Base-by-base conservation (phyloP, 2,329 filamentous ascomycete genomes). In the Cordyceps fumosorosea region DNA sequence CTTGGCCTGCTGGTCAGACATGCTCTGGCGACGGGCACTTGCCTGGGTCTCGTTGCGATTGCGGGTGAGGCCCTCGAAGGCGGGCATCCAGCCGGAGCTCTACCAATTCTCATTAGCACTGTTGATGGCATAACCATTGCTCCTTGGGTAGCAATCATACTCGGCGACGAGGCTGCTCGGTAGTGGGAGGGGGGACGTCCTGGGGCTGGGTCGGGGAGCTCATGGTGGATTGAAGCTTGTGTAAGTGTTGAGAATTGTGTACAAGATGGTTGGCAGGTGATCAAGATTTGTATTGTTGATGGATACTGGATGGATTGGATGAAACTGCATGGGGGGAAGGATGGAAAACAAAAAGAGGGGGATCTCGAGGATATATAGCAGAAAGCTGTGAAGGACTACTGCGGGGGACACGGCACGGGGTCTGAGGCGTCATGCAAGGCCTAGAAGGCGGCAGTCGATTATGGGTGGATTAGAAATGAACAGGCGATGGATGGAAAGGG, bases 51-150 rank as follows among this genome's bases (percentile, higher is more conserved):
- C 71, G 59, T 78, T 69, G 56, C 81, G 78, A 72, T 84, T 84
- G 62, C 81, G 78, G 64, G 79, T 74, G 1, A 86, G 78, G 14
- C 77, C 74, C 5, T 82, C 78, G 70, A 84, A 86, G 57, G 72
- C 69, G 26, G 75, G 75, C 67, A 81, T 73, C 54, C 79, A 76
- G 53, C 77, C 74, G 8, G 80, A 81, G 68, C 78, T 79, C 77
- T 80, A 62, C 32, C 16, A 18, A n/a, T 48, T 3, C 22, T 11
- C 24, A 29, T 56, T 47, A 62, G 52, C 14, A 32, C 1, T 3
- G 6, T 20, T 20, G 22, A 20, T 12, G n/a, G 5, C 22, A 18
- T 18, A 3, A 24, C 26, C 1, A 20, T 20, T 2, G 6, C 20
- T n/a, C 16, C 18, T 3, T 2, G 2, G 26, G 5, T 12, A 11